phyloP scores from a whole-genome alignment of 106 monocot genomes.

The Allium cepa region DNA sequence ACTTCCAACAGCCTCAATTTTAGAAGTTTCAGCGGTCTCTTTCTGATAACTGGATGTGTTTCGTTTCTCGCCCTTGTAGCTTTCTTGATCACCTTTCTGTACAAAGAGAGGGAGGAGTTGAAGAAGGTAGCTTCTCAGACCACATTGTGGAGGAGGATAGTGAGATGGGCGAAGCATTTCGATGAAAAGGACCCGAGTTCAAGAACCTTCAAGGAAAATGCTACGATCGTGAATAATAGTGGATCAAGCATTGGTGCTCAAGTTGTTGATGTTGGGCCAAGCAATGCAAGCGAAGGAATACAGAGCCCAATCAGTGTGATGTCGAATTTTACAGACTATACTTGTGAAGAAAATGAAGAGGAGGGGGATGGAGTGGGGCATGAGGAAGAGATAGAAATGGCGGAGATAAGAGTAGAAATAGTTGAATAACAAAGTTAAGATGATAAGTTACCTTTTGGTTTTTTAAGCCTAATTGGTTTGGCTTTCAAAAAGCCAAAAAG shows the following conservation, averaged over 20 bases:
- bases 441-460: too few species aligned
- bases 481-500: too few species aligned
- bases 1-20: constrained; percentile 38
- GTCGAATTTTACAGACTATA: background rate
- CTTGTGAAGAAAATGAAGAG: background rate
- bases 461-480: too few species aligned
- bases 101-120: constrained; percentile 14
- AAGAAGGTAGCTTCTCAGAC: constrained; percentile 3
- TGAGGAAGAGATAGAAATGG: background rate
- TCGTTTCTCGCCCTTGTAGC: constrained; percentile 29
- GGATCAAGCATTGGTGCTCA: background rate
- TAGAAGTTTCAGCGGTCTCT: constrained; percentile 57
- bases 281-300: background rate
- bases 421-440: too few species aligned
- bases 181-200: constrained; percentile 13
- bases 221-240: background rate
- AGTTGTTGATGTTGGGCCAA: background rate
- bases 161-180: constrained; percentile 4
- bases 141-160: constrained; percentile 5
- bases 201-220: constrained; percentile 5
- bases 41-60: constrained; percentile 58
- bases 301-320: constrained; percentile 8
- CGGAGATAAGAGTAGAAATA: background rate
- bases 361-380: background rate
- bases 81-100: constrained; percentile 25